Evolutionary conservation across 2,329 filamentous ascomycete genomes (phyloP), one percentile per base, ranked within the genome.

Genomic region (Ophiosphaerella korrae): DNA sequence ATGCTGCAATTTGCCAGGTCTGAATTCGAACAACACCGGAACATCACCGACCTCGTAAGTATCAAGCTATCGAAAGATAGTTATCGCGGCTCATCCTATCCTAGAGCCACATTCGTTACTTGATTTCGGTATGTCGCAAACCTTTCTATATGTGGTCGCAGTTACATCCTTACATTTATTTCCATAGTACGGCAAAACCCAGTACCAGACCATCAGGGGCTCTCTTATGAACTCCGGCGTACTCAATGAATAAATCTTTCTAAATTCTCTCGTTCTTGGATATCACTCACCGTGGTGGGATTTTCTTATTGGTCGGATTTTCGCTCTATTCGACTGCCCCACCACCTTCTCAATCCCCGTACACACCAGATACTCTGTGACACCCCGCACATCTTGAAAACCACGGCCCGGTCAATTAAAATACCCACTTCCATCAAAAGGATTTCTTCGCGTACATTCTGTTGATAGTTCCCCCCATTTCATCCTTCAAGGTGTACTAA

Each of bases 131-230:
- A 67, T 50, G 70, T 24, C 18, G 18, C 3, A 21, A 21, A 21
- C 18, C 18, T 5, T 26, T 12, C 34, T 6, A 7, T 18, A 21
- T 33, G n/a, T 13, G 3, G 18, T 21, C 18, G 18, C 18, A 21
- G 18, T 21, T 21, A 21, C 18, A 21, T 21, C 18, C 18, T 21
- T 21, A 21, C 18, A 32, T 39, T 21, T 13, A 53, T 45, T 13
- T 33, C 16, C 48, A 21, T 21, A 78, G 72, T 76, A 71, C 14
- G 79, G 79, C 12, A 80, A 79, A 65, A 80, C 78, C 11, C 76
- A 82, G 54, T 77, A 80, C 32, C 78, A 81, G 54, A 71, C 72
- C 12, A 79, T 82, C 77, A 76, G 73, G 50, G 63, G 53, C 36
- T 62, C 71, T 11, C 57, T 74, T 1, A 64, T 72, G 34, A 73